Evolutionary conservation across 2,329 filamentous ascomycete species (phyloP).

Genomic region (Sporothrix curviconia): DNA sequence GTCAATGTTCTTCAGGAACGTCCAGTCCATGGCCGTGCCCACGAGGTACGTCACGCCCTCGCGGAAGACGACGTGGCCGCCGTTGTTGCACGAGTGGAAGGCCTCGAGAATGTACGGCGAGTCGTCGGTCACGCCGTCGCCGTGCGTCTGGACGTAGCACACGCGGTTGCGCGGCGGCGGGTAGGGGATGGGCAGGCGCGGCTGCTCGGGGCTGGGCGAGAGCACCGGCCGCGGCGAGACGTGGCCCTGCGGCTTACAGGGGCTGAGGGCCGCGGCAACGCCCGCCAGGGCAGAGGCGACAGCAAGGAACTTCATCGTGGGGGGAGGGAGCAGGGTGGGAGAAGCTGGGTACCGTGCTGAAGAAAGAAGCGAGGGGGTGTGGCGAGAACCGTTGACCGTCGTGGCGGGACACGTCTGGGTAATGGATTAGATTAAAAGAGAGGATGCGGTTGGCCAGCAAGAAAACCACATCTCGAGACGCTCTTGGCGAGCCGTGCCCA

Average conservation of each 20-base stretch:
- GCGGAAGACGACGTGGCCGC: slow-evolving; percentile 52
- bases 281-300: not conserved
- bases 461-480: too few species aligned
- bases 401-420: not conserved
- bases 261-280: slow-evolving; percentile 6
- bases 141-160: slow-evolving; percentile 52
- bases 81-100: slow-evolving; percentile 53
- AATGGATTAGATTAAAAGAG: not conserved
- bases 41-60: slow-evolving; percentile 44
- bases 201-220: slow-evolving; percentile 19
- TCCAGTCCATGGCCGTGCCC: slow-evolving; percentile 49
- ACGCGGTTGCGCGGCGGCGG: slow-evolving; percentile 35
- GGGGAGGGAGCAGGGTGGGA: too few species aligned
- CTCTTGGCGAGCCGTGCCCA: not conserved
- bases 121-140: slow-evolving; percentile 27
- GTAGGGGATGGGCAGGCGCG: slow-evolving; percentile 24
- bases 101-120: slow-evolving; percentile 45
- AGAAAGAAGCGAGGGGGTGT: too few species aligned
- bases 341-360: too few species aligned
- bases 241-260: not conserved
- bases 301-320: not conserved
- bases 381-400: not conserved
- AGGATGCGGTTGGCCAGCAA: too few species aligned
- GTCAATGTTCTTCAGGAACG: slow-evolving; percentile 50
- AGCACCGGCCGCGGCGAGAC: slow-evolving; percentile 20